Conservation (phyloP, 1,139 yeast genomes). For the Kurtzmaniella natalensis region DNA sequence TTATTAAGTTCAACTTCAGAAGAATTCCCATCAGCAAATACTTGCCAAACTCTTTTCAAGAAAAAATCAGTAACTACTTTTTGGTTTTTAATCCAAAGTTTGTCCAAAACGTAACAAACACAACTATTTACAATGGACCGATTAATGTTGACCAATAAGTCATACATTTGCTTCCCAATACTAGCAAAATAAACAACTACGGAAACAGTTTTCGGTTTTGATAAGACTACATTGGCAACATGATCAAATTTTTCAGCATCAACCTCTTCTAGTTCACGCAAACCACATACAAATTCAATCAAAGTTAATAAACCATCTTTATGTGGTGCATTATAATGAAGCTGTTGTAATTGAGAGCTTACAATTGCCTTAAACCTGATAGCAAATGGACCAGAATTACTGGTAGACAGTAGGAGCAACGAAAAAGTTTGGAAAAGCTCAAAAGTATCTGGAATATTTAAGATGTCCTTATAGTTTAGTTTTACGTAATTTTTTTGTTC, state of each 20-base stretch:
- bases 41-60: conserved; percentile 49
- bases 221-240: conserved; percentile 56
- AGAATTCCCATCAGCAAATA: conserved; percentile 2
- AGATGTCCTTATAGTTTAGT: conserved; percentile 9
- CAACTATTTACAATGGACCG: conserved; percentile 60
- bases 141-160: conserved; percentile 53
- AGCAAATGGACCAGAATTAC: conserved; percentile 15
- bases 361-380: conserved; percentile 40
- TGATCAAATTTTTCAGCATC: conserved; percentile 61
- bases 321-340: conserved; percentile 52
- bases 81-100: conserved; percentile 49
- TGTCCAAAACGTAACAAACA: conserved; percentile 50
- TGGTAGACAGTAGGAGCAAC: conserved; percentile 41
- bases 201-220: conserved; percentile 52
- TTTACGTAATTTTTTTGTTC: background rate
- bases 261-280: conserved; percentile 68
- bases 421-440: conserved; percentile 56
- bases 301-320: conserved; percentile 65
- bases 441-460: conserved; percentile 50
- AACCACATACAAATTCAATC: conserved; percentile 73
- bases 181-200: conserved; percentile 48
- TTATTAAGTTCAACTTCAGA: conserved; percentile 54
- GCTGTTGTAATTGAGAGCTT: conserved; percentile 40
- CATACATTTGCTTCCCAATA: conserved; percentile 58
- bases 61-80: conserved; percentile 58